Base-by-base conservation (phyloP, 371 early-diverging fungal genomes). In the Rhizopus delemar region DNA sequence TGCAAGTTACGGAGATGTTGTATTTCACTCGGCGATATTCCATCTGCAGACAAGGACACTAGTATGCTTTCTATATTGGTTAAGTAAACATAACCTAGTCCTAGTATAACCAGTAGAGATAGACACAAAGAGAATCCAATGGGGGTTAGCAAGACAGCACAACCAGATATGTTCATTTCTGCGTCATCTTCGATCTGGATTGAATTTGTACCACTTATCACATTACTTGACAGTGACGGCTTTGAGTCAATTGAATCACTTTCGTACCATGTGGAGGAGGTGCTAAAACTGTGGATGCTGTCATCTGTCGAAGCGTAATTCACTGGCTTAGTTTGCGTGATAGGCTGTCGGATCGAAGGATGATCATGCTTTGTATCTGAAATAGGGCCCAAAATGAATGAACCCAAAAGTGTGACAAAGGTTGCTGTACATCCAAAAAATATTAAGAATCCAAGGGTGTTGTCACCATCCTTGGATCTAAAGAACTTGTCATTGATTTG, bases 61-160 rank as follows among this genome's bases (percentile, higher is more conserved):
- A 79, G 35, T 33, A 79, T 59, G 38, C 70, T 73, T 0, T 75
- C 80, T 8, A 79, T 50, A 9, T 70, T 72, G 3, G 80, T 71
- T 3, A 79, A 29, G 53, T 79, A 79, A 4, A 79, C 76, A 62
- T 79, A 79, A 9, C 80, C 80, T 16, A 74, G 15, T 16, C 80
- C 80, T 3, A 75, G 61, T 0, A 65, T 54, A 12, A 79, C 59
- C 22, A 79, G 62, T 29, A 75, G 46, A 4, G 73, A 52, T 16
- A 66, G 46, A 22, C 72, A 72, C 11, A 75, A 51, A 4, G 80
- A 60, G 41, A 69, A 65, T 3, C 74, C 74, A 15, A 65, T 61
- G 9, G 74, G 74, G 29, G 75, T 61, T 3, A 46, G 59, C 41
- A 79, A 68, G 34, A 75, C 65, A 4, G 56, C 62, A 22, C 61